These are phyloP conservation scores for Cicer cuneatum DNA, from an alignment of 306 rosid species.

Conservation along the genomic window DNA sequence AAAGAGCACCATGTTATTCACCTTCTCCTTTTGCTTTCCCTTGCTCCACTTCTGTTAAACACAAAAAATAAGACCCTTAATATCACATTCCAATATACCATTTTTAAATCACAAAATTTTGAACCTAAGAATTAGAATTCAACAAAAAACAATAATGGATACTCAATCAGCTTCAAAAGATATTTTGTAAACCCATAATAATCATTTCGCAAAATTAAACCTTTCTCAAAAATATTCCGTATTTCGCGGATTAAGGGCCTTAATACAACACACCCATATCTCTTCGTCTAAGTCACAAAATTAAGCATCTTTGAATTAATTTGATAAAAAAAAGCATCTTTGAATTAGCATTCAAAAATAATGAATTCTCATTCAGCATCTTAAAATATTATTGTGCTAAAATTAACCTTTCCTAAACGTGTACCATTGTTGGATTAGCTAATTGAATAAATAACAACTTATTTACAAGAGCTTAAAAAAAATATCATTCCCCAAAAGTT, in stretches of 20 bases:
- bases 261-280: neutral
- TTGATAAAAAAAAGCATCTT: no score
- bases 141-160: no score
- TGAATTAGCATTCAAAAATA: neutral
- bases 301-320: no score
- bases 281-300: neutral
- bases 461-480: neutral
- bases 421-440: neutral
- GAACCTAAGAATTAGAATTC: no score
- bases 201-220: no score
- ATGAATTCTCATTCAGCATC: neutral
- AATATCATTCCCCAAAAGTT: neutral
- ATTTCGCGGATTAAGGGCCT: no score
- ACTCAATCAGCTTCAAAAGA: no score
- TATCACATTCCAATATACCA: neutral
- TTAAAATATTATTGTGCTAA: neutral
- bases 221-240: no score
- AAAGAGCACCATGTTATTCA: slow-evolving; percentile 71
- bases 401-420: neutral
- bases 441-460: no score
- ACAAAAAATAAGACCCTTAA: neutral
- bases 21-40: slow-evolving; percentile 87
- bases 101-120: no score
- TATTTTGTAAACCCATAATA: no score
- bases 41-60: slow-evolving; percentile 72